Conservation (phyloP, 345 rosid genomes). For the Citrus unshiu region DNA sequence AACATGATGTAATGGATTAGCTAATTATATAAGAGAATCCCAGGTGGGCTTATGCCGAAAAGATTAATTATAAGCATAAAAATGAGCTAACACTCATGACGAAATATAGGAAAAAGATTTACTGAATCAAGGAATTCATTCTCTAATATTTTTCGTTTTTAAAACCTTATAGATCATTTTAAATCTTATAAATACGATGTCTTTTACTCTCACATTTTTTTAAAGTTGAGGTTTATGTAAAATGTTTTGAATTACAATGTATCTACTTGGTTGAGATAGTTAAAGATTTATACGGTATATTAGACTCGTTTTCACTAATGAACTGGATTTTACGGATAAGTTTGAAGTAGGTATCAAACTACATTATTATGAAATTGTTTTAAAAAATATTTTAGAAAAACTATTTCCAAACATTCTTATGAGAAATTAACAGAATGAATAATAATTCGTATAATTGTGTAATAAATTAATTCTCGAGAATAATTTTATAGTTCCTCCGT, state of each 20-base stretch:
- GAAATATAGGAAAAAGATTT: background rate
- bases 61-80: background rate
- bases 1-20: background rate
- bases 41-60: background rate
- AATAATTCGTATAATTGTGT: background rate
- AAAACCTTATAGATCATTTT: no score
- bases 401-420: no score
- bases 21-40: slow-evolving; percentile 1
- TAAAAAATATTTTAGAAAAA: no score
- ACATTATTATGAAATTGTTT: no score
- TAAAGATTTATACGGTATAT: no score
- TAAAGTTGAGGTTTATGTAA: background rate
- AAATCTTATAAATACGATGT: no score
- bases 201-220: background rate
- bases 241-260: background rate
- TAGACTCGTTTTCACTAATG: no score
- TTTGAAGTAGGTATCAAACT: no score
- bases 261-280: no score
- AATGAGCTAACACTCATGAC: background rate
- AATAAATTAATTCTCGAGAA: background rate
- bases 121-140: background rate
- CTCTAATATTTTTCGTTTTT: background rate
- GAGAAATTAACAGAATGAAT: background rate
- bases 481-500: background rate
- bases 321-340: no score